Conservation (phyloP, 768 basidiomycete genomes). For the Pleurotus salmoneostramineus region DNA sequence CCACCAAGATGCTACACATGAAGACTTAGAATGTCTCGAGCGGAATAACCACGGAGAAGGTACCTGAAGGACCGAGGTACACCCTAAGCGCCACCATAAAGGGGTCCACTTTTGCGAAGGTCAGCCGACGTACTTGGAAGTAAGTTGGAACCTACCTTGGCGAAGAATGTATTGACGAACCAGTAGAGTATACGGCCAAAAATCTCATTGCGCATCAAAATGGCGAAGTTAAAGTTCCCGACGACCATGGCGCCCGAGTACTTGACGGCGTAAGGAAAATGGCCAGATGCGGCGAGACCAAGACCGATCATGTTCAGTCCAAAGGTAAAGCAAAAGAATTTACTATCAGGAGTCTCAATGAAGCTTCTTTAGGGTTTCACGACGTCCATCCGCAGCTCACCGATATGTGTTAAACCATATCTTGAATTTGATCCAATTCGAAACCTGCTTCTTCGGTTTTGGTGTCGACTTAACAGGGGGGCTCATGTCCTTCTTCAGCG, state of each 20-base stretch:
- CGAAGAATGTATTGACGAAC: constrained; percentile 64
- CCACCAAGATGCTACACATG: constrained; percentile 64
- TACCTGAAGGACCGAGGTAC: constrained; percentile 71
- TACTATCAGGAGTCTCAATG: constrained; percentile 30
- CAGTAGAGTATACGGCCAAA: constrained; percentile 68
- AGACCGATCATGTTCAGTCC: constrained; percentile 61
- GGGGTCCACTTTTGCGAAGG: constrained; percentile 38
- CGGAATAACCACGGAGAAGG: background rate
- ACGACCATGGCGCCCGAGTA: constrained; percentile 66
- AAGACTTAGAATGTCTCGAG: constrained; percentile 6
- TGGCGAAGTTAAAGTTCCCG: constrained; percentile 67
- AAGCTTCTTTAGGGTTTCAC: background rate
- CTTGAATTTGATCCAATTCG: constrained; percentile 54
- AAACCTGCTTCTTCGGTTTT: constrained; percentile 51
- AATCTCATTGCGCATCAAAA: constrained; percentile 75
- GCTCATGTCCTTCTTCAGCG: constrained; percentile 27
- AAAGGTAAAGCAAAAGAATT: constrained; percentile 64
- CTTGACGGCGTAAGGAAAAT: constrained; percentile 58
- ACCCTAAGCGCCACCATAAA: constrained; percentile 57
- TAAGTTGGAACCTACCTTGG: constrained; percentile 43
- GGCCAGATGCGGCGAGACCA: constrained; percentile 56
- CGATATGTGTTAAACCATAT: constrained; percentile 75
- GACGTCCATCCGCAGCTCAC: constrained; percentile 24
- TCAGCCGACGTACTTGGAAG: constrained; percentile 8
- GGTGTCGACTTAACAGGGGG: constrained; percentile 34